These are phyloP conservation scores for Chlamydomonas schloesseri DNA, from an alignment of 139 green algal genomes.

Conservation along the genomic window DNA sequence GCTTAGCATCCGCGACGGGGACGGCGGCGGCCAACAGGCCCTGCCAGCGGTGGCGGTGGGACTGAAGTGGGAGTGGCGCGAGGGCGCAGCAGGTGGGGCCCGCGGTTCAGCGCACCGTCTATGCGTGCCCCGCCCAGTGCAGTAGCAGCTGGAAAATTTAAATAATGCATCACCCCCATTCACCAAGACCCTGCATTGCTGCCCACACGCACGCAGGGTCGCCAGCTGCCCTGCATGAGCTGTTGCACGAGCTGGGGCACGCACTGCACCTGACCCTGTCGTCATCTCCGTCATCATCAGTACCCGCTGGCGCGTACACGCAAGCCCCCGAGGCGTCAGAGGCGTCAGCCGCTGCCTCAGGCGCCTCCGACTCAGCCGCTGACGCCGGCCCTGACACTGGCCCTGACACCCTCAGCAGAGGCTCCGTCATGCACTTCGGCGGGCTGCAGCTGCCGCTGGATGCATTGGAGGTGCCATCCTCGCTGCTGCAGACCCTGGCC, in stretches of 20 bases:
- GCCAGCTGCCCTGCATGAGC: conserved; percentile 28
- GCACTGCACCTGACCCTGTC: conserved; percentile 43
- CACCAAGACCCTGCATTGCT: too few relatives aligned
- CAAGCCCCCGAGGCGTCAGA: too few relatives aligned
- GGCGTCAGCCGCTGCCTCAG: not conserved
- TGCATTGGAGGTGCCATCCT: conserved; percentile 37
- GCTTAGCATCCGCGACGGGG: too few relatives aligned
- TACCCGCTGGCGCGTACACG: too few relatives aligned
- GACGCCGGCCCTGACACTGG: too few relatives aligned
- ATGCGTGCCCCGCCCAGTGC: too few relatives aligned
- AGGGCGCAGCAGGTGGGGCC: not conserved
- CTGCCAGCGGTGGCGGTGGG: conserved; percentile 32
- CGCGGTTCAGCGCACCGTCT: not conserved
- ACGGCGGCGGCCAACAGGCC: not conserved
- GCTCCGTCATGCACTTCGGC: conserved; percentile 21
- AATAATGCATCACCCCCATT: too few relatives aligned
- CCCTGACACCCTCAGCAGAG: too few relatives aligned
- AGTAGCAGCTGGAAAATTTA: too few relatives aligned
- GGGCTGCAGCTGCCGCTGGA: conserved; percentile 37
- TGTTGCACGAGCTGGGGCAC: conserved; percentile 53
- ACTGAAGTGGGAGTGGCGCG: conserved; percentile 24
- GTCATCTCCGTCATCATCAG: too few relatives aligned
- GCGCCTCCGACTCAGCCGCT: not conserved
- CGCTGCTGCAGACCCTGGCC: conserved; percentile 6
- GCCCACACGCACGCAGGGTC: not conserved